Evolutionary conservation across 306 rosid genomes (phyloP).

Genomic region (Prunus salicina): DNA sequence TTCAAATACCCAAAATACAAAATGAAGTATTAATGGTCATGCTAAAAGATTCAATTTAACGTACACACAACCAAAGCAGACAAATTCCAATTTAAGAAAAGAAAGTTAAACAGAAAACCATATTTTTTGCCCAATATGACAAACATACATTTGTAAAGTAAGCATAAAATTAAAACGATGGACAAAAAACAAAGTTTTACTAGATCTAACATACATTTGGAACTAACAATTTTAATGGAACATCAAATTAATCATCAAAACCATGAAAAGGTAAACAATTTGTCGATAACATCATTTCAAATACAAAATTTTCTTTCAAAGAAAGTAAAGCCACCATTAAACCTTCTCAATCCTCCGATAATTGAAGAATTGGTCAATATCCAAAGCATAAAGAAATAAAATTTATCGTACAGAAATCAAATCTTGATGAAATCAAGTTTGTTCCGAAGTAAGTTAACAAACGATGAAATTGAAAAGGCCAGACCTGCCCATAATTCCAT

Average conservation of each 20-base stretch:
- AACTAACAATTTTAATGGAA: not conserved
- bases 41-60: not conserved
- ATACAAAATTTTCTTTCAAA: not conserved
- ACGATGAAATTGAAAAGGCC: constrained; percentile 5
- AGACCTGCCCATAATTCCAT: constrained; percentile 93
- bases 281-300: not conserved
- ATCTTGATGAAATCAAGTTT: not conserved
- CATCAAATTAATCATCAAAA: not conserved
- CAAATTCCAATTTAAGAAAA: not conserved
- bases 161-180: not conserved
- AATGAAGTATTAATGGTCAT: not conserved
- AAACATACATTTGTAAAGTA: not conserved
- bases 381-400: not conserved
- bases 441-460: not conserved
- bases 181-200: not conserved
- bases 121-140: not conserved
- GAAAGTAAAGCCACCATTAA: not conserved
- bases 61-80: not conserved
- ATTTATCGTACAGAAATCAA: not conserved
- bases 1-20: constrained; percentile 1
- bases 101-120: not conserved
- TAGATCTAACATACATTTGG: not conserved
- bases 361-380: not conserved
- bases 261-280: not conserved
- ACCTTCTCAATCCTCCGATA: not conserved